Conservation (phyloP, 371 early-diverging fungal species). For the Syncephalastrum monosporum region DNA sequence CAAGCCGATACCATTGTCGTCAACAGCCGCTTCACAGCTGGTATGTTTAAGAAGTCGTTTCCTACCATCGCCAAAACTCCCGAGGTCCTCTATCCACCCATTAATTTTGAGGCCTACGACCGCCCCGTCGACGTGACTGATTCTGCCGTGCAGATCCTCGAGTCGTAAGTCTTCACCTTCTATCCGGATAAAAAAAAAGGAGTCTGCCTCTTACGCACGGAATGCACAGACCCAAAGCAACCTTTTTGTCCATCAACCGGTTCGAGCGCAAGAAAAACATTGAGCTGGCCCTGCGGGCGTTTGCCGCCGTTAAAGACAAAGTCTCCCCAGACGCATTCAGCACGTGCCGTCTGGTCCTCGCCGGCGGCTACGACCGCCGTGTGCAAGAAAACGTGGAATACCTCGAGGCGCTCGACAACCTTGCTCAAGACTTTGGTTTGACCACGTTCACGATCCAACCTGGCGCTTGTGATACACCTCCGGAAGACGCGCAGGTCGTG, state of each 20-base stretch:
- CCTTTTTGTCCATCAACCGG: slow-evolving; percentile 82
- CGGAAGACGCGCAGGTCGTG: slow-evolving; percentile 63
- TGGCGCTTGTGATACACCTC: slow-evolving; percentile 21
- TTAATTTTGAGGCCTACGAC: slow-evolving; percentile 74
- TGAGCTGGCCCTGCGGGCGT: slow-evolving; percentile 78
- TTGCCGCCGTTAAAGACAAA: slow-evolving; percentile 48
- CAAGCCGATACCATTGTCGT: slow-evolving; percentile 88
- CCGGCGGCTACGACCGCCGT: slow-evolving; percentile 81
- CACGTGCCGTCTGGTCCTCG: slow-evolving; percentile 69
- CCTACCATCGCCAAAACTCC: slow-evolving; percentile 57
- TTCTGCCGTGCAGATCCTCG: slow-evolving; percentile 53
- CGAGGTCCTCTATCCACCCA: slow-evolving; percentile 84
- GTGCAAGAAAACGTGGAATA: slow-evolving; percentile 87
- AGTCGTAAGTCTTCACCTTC: slow-evolving; percentile 37
- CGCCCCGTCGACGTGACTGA: slow-evolving; percentile 52
- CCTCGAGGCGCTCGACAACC: slow-evolving; percentile 62
- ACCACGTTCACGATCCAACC: slow-evolving; percentile 47
- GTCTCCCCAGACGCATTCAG: slow-evolving; percentile 28
- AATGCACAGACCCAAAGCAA: slow-evolving; percentile 33
- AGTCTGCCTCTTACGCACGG: neutral
- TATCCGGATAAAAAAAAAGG: neutral
- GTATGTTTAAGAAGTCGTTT: slow-evolving; percentile 75
- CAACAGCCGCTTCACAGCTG: slow-evolving; percentile 88
- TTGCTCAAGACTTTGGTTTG: slow-evolving; percentile 51
- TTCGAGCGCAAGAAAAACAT: slow-evolving; percentile 95